A percentile compares a stretch with the other conserved stretches of the same genome.
phyloP scores from a whole-genome alignment of 164 flowering plant species.

The Amborella trichopoda region DNA sequence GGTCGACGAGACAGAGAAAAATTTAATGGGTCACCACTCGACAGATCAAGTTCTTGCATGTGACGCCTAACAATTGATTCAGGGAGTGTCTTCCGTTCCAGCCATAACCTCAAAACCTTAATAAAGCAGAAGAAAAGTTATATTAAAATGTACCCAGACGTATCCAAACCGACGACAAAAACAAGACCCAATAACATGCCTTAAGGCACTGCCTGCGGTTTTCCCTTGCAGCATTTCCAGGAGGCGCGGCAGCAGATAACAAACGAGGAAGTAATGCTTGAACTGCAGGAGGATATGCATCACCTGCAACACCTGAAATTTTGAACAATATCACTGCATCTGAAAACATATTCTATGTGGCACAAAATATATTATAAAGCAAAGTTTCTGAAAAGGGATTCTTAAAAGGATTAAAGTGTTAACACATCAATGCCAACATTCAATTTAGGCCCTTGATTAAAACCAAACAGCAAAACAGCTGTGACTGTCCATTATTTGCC shows the following conservation, averaged over 20 bases:
- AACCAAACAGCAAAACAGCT: too few relatives aligned
- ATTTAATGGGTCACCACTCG: conserved; percentile 28
- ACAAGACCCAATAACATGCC: conserved; percentile 25
- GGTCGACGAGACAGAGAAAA: conserved; percentile 47
- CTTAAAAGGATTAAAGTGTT: too few relatives aligned
- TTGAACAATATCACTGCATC: too few relatives aligned
- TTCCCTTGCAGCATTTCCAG: conserved; percentile 64
- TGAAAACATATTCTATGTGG: too few relatives aligned
- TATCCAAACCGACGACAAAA: background rate
- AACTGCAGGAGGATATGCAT: conserved; percentile 59
- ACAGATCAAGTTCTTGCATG: conserved; percentile 64
- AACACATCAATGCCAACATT: too few relatives aligned
- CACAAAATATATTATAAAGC: too few relatives aligned
- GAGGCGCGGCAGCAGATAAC: conserved; percentile 87
- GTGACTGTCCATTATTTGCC: too few relatives aligned
- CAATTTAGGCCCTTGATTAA: too few relatives aligned
- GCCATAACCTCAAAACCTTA: conserved; percentile 93
- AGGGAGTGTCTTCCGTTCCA: conserved; percentile 70
- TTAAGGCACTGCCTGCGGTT: conserved; percentile 93
- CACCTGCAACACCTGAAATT: conserved; percentile 52
- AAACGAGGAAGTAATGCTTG: conserved; percentile 66
- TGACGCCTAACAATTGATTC: conserved; percentile 68
- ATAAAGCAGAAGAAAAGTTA: conserved; percentile 1
- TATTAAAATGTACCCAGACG: too few relatives aligned
- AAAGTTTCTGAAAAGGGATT: too few relatives aligned